Base-by-base conservation (phyloP, 73 alveolate species). In the Paramecium caudatum region DNA sequence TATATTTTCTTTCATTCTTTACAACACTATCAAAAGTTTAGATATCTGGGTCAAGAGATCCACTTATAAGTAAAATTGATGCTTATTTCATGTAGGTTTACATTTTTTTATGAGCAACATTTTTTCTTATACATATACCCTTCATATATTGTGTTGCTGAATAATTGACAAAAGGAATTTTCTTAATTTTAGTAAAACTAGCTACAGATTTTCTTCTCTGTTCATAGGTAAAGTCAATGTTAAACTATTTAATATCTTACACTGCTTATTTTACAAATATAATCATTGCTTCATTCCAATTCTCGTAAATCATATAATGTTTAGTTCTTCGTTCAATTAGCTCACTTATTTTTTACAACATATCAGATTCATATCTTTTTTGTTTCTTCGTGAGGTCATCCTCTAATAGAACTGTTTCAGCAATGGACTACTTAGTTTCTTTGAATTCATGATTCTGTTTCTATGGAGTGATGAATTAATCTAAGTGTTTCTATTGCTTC, bases 51-150 rank as follows among this genome's bases (percentile, higher is more conserved):
- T 74, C 88, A 1, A 74, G 12, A 5, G 43, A 27, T 1, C 88
- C 88, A 27, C 17, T 41, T 0, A 74, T 5, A 36, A 74, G 21
- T 21, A 74, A 45, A 74, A 74, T 34, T 4, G 23, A 37, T 8
- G 88, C 69, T 0, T n/a, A n/a, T 10, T 74, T 74, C 9, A 15
- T 30, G 19, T 74, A 27, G 6, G 88, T 74, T 74, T 74, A 36
- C 88, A 74, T 74, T 13, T 47, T 45, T 39, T 74, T 74, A 41
- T 74, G 62, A 0, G 46, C 88, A 12, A 74, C 32, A 39, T 74
- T 74, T 13, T 74, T 74, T 10, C 70, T 36, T 3, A 74, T 19
- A 10, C 34, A 15, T 1, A 74, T 41, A 7, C 88, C 88, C 43
- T 25, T 39, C 37, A 74, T 34, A 74, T 41, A 74, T 39, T 27